Conservation (phyloP, 352 stramenopile genomes). For the Lagenidium giganteum region DNA sequence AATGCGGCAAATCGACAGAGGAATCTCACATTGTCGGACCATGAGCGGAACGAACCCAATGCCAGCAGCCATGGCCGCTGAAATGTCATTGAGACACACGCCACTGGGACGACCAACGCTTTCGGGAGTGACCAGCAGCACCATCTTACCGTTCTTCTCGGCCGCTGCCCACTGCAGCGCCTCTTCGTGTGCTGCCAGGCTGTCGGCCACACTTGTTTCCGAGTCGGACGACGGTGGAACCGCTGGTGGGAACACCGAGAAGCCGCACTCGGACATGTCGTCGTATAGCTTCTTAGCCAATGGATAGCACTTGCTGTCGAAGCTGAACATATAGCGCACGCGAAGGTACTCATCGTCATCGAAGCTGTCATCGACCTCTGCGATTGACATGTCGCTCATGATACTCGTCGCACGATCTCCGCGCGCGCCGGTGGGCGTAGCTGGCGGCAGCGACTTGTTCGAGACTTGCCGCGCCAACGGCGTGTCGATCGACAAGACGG, state of each 20-base stretch:
- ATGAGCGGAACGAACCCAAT: slow-evolving; percentile 72
- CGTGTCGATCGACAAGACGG: slow-evolving; percentile 8
- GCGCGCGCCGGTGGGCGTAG: no score
- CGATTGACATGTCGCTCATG: background rate
- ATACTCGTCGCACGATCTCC: slow-evolving; percentile 2
- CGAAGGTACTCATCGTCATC: slow-evolving; percentile 1
- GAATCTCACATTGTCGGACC: slow-evolving; percentile 69
- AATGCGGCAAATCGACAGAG: slow-evolving; percentile 75
- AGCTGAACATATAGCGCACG: slow-evolving; percentile 63
- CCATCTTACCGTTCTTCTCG: slow-evolving; percentile 59
- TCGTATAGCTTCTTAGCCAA: slow-evolving; percentile 45
- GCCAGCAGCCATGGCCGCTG: slow-evolving; percentile 55
- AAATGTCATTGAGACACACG: slow-evolving; percentile 71
- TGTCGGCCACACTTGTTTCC: slow-evolving; percentile 5
- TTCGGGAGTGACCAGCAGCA: slow-evolving; percentile 63
- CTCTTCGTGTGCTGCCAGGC: slow-evolving; percentile 29
- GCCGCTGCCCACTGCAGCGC: slow-evolving; percentile 50
- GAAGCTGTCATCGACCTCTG: background rate
- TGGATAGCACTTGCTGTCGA: slow-evolving; percentile 52
- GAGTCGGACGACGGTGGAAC: slow-evolving; percentile 3
- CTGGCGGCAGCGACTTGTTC: no score
- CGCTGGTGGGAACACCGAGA: slow-evolving; percentile 33
- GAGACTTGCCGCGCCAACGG: no score
- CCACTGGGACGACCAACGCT: slow-evolving; percentile 61
- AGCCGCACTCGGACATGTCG: slow-evolving; percentile 39